These are phyloP conservation scores for Mycena albidolilacea DNA, from an alignment of 768 basidiomycete genomes.

Conservation along the genomic window DNA sequence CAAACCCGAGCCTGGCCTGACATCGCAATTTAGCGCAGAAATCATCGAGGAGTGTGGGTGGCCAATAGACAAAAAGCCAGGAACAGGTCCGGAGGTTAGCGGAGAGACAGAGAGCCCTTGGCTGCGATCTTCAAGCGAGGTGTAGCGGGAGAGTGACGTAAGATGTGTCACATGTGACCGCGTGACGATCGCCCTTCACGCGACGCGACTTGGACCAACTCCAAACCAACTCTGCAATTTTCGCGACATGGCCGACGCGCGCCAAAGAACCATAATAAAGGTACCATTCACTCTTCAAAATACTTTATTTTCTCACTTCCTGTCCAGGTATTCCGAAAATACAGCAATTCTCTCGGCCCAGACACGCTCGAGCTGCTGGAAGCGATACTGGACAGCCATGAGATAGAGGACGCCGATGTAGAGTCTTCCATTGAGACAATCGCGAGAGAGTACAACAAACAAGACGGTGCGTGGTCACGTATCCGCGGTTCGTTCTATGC, in stretches of 20 bases:
- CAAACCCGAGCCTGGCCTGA: constrained; percentile 81
- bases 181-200: not conserved
- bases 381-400: constrained; percentile 77
- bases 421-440: constrained; percentile 85
- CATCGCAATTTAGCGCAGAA: constrained; percentile 80
- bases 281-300: constrained; percentile 42
- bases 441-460: constrained; percentile 90
- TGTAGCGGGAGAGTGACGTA: not conserved
- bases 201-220: constrained; percentile 2
- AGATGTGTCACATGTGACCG: constrained; percentile 21
- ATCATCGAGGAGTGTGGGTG: constrained; percentile 60
- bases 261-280: constrained; percentile 66
- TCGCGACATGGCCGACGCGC: constrained; percentile 55
- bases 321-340: constrained; percentile 85
- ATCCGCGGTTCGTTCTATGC: not conserved
- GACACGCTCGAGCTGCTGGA: constrained; percentile 83
- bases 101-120: not conserved
- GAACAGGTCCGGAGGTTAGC: not conserved
- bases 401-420: constrained; percentile 77
- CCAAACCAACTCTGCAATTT: not conserved
- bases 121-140: not conserved
- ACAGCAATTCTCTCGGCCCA: constrained; percentile 88
- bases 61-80: not conserved
- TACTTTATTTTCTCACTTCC: not conserved
- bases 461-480: constrained; percentile 73